These are phyloP conservation scores for Catharanthus roseus DNA, from an alignment of 257 asterid genomes.

Conservation along the genomic window DNA sequence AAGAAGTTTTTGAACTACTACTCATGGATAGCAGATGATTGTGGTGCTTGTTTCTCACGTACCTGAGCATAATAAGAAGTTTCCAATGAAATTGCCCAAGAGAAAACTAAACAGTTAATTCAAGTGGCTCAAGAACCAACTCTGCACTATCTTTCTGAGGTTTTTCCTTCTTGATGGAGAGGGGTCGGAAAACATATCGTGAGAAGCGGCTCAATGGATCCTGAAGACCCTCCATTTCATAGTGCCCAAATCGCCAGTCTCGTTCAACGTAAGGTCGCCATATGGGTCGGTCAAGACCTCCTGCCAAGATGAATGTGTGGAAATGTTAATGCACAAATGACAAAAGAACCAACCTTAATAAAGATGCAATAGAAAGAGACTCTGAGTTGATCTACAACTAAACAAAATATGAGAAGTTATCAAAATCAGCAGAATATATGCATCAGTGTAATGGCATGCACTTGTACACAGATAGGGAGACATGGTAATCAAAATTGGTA, in stretches of 20 bases:
- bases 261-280: conserved; percentile 46
- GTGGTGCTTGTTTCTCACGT: not conserved
- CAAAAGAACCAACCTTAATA: not conserved
- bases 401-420: not conserved
- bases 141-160: conserved; percentile 33
- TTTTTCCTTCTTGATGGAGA: conserved; percentile 36
- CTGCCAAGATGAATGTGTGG: conserved; percentile 26
- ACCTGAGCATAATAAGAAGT: not conserved
- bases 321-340: not conserved
- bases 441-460: not conserved
- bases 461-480: not conserved
- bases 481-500: not conserved
- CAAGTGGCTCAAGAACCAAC: conserved; percentile 50
- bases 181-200: conserved; percentile 42
- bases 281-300: conserved; percentile 84
- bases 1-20: not conserved
- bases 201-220: conserved; percentile 84
- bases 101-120: conserved; percentile 14
- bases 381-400: not conserved
- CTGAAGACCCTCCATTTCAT: conserved; percentile 86
- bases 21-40: not conserved
- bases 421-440: not conserved
- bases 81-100: not conserved
- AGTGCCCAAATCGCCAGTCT: conserved; percentile 95
- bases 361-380: not conserved